phyloP scores from a whole-genome alignment of 768 basidiomycete species.

The Trametes cingulata region DNA sequence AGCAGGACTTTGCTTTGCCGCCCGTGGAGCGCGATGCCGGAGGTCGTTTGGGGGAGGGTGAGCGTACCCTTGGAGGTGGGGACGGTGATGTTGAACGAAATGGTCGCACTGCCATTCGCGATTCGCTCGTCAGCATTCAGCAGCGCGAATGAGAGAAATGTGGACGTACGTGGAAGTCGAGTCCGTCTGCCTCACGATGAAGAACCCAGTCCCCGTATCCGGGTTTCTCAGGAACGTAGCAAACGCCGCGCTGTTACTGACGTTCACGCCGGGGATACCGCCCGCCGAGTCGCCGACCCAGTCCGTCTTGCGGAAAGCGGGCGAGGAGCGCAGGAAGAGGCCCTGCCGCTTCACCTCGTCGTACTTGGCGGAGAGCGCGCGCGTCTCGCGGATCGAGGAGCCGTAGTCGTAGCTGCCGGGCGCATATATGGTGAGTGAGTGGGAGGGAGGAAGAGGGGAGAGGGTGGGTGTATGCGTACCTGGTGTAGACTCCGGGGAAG shows the following conservation, averaged over 20 bases:
- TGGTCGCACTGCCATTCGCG: conserved; percentile 41
- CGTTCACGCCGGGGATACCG: conserved; percentile 39
- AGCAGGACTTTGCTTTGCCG: conserved; percentile 75
- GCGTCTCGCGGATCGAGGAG: conserved; percentile 65
- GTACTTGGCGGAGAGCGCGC: conserved; percentile 66
- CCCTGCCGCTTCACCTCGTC: conserved; percentile 78
- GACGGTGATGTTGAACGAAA: conserved; percentile 61
- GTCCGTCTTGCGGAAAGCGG: conserved; percentile 79
- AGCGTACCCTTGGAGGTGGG: conserved; percentile 52
- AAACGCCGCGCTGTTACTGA: conserved; percentile 51
- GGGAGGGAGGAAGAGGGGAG: too few species aligned
- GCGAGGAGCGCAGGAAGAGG: conserved; percentile 76
- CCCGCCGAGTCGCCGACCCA: conserved; percentile 64
- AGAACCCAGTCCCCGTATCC: conserved; percentile 65
- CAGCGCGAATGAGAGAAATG: background rate
- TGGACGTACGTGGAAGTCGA: conserved; percentile 63
- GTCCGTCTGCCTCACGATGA: conserved; percentile 64
- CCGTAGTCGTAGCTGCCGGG: conserved; percentile 77
- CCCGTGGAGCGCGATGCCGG: conserved; percentile 60
- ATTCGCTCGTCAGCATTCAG: background rate
- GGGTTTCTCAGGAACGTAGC: conserved; percentile 69
- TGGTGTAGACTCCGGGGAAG: conserved; percentile 71
- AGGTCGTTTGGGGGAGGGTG: conserved; percentile 55
- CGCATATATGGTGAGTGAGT: background rate
- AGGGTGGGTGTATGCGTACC: conserved; percentile 15